These are phyloP conservation scores for Kernera saxatilis DNA, from an alignment of 345 rosid genomes.

Conservation along the genomic window DNA sequence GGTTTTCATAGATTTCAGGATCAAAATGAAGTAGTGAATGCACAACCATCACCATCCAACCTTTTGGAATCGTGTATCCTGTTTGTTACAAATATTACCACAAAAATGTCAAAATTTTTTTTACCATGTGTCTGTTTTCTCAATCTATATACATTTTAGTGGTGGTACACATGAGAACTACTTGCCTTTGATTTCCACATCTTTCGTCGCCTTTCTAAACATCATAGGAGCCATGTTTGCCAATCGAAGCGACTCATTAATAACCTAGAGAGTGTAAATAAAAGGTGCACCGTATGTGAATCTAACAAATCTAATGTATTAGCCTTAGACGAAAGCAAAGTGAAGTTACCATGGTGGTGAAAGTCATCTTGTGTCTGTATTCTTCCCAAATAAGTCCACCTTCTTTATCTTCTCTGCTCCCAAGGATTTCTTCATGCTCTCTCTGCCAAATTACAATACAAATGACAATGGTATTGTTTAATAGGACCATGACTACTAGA, in stretches of 20 bases:
- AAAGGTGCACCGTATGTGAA: background rate
- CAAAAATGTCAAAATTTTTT: too few species aligned
- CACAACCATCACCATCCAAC: background rate
- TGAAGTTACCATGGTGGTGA: slow-evolving; percentile 29
- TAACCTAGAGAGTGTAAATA: background rate
- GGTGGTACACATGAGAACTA: too few species aligned
- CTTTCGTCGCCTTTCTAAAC: background rate
- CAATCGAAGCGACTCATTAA: background rate
- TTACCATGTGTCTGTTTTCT: too few species aligned
- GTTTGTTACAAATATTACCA: too few species aligned
- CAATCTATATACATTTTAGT: too few species aligned
- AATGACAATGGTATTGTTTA: too few species aligned
- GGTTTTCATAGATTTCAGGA: background rate
- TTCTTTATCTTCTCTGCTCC: slow-evolving; percentile 13
- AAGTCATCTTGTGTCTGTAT: slow-evolving; percentile 26
- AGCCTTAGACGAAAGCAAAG: background rate
- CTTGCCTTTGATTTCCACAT: background rate
- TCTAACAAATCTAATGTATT: background rate
- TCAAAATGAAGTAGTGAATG: background rate
- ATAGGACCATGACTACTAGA: background rate
- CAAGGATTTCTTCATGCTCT: slow-evolving; percentile 37
- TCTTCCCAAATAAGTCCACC: slow-evolving; percentile 26
- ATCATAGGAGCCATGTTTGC: background rate
- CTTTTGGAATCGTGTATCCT: background rate
- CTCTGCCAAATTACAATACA: slow-evolving; percentile 20